Conservation (phyloP, 225 moss, liverwort and hornwort genomes). For the Polytrichum commune region DNA sequence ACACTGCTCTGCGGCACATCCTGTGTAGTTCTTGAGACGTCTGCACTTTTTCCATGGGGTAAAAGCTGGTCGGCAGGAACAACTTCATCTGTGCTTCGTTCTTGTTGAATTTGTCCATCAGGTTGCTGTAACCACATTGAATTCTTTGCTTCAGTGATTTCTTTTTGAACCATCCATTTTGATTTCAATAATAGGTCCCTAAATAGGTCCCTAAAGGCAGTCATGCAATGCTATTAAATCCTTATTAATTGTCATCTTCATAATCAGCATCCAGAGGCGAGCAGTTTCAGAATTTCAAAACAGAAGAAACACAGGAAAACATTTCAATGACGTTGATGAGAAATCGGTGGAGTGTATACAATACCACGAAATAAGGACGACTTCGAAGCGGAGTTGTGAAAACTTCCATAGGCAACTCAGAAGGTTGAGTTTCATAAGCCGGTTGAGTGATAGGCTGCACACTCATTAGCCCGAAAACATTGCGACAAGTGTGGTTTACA, state of each 20-base stretch:
- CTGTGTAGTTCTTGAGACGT: slow-evolving; percentile 6
- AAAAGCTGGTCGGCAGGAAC: not conserved
- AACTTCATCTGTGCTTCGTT: slow-evolving; percentile 13
- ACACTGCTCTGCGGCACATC: not conserved
- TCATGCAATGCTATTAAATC: too few relatives aligned
- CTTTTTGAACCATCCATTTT: too few relatives aligned
- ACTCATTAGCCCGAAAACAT: slow-evolving; percentile 16
- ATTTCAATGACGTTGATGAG: too few relatives aligned
- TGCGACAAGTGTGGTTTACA: slow-evolving; percentile 4
- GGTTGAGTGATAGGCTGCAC: slow-evolving; percentile 51
- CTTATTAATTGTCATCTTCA: too few relatives aligned
- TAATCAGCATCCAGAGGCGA: too few relatives aligned
- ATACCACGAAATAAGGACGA: too few relatives aligned
- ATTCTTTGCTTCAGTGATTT: not conserved
- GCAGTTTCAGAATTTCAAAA: too few relatives aligned
- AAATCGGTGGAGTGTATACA: too few relatives aligned
- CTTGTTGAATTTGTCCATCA: slow-evolving; percentile 14
- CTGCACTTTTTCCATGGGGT: too few relatives aligned
- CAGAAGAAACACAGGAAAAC: too few relatives aligned
- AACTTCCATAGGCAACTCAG: slow-evolving; percentile 11
- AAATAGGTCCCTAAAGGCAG: too few relatives aligned
- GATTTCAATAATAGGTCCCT: too few relatives aligned
- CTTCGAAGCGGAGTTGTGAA: slow-evolving; percentile 15
- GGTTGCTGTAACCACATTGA: slow-evolving; percentile 27
- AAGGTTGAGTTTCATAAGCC: slow-evolving; percentile 24